A percentile compares a stretch with the other conserved stretches of the same genome.
phyloP scores from a whole-genome alignment of 306 rosid genomes.

The Benincasa hispida region DNA sequence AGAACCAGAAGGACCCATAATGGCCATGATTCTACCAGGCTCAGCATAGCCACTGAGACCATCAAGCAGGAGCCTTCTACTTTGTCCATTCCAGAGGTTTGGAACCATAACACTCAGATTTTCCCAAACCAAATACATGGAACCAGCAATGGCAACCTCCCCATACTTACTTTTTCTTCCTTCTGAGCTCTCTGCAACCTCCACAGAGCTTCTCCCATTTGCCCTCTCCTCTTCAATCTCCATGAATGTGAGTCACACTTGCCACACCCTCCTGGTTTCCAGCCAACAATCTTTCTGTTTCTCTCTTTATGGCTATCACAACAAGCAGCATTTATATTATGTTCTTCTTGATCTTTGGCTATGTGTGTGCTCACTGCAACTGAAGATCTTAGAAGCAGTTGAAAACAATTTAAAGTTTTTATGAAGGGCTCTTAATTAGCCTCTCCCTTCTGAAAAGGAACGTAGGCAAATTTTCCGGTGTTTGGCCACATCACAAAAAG shows the following conservation, averaged over 20 bases:
- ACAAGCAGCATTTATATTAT: neutral
- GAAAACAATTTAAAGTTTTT: neutral
- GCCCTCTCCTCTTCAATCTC: slow-evolving; percentile 9
- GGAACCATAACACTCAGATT: slow-evolving; percentile 62
- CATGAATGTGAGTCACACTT: neutral
- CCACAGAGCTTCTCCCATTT: neutral
- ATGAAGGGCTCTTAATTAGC: neutral
- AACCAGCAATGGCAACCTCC: slow-evolving; percentile 21
- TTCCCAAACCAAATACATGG: slow-evolving; percentile 72
- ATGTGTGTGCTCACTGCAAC: neutral
- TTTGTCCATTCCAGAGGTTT: slow-evolving; percentile 51
- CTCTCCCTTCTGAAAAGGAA: neutral
- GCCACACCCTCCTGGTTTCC: neutral
- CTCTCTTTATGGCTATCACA: neutral
- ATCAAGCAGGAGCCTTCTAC: slow-evolving; percentile 55
- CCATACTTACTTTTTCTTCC: neutral
- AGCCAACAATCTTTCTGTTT: neutral
- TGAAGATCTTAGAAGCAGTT: neutral
- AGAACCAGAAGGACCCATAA: slow-evolving; percentile 98
- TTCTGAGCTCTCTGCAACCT: neutral
- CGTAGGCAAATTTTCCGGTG: neutral
- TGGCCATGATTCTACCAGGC: slow-evolving; percentile 76
- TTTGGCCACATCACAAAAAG: neutral
- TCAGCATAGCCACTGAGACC: slow-evolving; percentile 74
- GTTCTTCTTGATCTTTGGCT: neutral